Conservation (phyloP, 2,329 filamentous ascomycete genomes). For the Fusarium graminum region DNA sequence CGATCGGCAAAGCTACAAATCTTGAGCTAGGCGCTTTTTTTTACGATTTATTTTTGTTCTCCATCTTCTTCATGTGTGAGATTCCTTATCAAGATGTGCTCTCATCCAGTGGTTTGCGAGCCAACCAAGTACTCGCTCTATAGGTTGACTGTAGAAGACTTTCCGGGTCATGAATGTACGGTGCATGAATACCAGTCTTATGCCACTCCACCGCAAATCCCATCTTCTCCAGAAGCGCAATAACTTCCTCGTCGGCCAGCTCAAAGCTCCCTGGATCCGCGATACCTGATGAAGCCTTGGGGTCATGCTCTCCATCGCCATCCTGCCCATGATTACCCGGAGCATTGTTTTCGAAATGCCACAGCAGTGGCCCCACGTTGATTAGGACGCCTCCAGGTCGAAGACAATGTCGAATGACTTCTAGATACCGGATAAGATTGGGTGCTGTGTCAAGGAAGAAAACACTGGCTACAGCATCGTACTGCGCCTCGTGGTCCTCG, state of each 20-base stretch:
- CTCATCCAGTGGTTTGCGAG: slow-evolving; percentile 70
- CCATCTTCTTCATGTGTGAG: not conserved
- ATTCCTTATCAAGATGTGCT: slow-evolving; percentile 5
- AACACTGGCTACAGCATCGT: slow-evolving; percentile 87
- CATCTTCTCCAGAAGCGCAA: slow-evolving; percentile 77
- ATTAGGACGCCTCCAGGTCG: slow-evolving; percentile 83
- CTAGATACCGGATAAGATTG: slow-evolving; percentile 90
- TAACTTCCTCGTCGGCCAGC: slow-evolving; percentile 88
- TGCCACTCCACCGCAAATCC: slow-evolving; percentile 81
- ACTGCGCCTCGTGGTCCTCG: slow-evolving; percentile 69
- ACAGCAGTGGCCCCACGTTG: slow-evolving; percentile 91
- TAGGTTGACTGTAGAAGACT: slow-evolving; percentile 93
- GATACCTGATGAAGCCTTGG: slow-evolving; percentile 73
- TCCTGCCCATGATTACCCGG: slow-evolving; percentile 69
- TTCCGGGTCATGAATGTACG: slow-evolving; percentile 86
- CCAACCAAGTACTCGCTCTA: slow-evolving; percentile 85
- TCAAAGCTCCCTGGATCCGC: slow-evolving; percentile 92
- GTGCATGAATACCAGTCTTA: slow-evolving; percentile 72
- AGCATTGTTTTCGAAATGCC: slow-evolving; percentile 90
- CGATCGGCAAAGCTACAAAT: not conserved
- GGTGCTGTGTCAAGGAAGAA: slow-evolving; percentile 99
- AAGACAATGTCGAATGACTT: slow-evolving; percentile 84
- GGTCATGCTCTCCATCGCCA: slow-evolving; percentile 64
- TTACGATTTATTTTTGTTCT: slow-evolving; percentile 3
- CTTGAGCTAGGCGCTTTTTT: slow-evolving; percentile 4